Evolutionary conservation across 1,284 basidiomycete genomes (phyloP), one percentile per base, ranked within the genome.

Genomic region (Flammula alnicola): DNA sequence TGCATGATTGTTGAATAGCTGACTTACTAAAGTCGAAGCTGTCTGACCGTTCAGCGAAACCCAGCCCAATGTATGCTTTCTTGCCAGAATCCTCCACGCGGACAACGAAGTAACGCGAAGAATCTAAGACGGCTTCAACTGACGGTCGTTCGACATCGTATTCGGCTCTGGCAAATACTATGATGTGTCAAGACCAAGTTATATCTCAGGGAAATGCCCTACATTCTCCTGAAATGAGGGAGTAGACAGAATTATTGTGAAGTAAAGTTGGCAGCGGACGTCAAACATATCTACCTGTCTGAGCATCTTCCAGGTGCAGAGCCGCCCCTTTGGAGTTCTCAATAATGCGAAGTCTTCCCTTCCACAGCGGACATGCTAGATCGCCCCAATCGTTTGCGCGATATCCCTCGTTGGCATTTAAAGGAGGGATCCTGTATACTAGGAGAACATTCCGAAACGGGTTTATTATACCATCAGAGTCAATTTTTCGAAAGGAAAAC

Each of bases 91-190:
- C 92, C 71, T 95, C 95, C 1, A 98, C 88, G 44, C 93, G 81
- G 23, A 98, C 77, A 5, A 98, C 95, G 68, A 98, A 98, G 71
- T 98, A 99, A 39, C 96, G 83, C 7, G 93, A 95, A 0, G 93
- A 96, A 70, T 99, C 96, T 20, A 99, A 79, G 5, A 98, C 95
- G 5, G 95, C 91, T 63, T 99, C 97, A 14, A 98, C 93, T 22
- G 85, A 86, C 5, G 92, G 88, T 37, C 86, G 86, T 26, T 82
- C 75, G 8, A 88, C 78, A 62, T 92, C 87, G 66, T 98, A 99
- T n/a, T 86, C 85, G 8, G 92, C 86, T 58, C 86, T 86, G 22
- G 96, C 97, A 70, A 99, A 99, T 39, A 95, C 88, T 92, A 50
- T 14, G 9, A 39, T 29, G 32, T 26, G 53, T 60, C 38, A 60